Evolutionary conservation across 805 yeast genomes (phyloP).

Genomic region (Naumovozyma dairenensis): DNA sequence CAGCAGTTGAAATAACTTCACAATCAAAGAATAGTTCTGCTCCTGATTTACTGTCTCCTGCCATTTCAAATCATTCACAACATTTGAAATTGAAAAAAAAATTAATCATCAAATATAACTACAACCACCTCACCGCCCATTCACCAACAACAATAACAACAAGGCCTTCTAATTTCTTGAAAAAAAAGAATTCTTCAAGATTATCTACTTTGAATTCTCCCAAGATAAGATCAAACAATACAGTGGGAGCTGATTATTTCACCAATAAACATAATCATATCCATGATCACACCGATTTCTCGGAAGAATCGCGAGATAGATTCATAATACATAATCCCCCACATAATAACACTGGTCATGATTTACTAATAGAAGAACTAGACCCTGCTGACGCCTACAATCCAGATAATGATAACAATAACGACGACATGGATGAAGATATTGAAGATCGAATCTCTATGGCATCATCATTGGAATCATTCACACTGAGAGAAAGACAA

Average conservation of each 20-base stretch:
- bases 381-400: slow-evolving; percentile 5
- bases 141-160: background rate
- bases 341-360: slow-evolving; percentile 5
- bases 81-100: background rate
- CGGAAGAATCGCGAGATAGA: too few relatives aligned
- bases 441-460: slow-evolving; percentile 28
- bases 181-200: background rate
- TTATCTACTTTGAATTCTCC: background rate
- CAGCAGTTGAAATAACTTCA: background rate
- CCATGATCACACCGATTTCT: too few relatives aligned
- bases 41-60: slow-evolving; percentile 2
- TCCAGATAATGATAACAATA: slow-evolving; percentile 20
- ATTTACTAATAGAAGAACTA: slow-evolving; percentile 10
- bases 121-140: too few relatives aligned
- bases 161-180: background rate
- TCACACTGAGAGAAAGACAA: slow-evolving; percentile 84
- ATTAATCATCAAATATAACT: too few relatives aligned
- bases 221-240: background rate
- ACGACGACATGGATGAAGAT: slow-evolving; percentile 9
- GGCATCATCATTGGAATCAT: slow-evolving; percentile 58
- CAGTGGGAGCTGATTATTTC: background rate
- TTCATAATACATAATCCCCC: slow-evolving; percentile 13
- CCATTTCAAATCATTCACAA: background rate
- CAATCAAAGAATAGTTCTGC: slow-evolving; percentile 1
- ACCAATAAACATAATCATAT: background rate